These are phyloP conservation scores for Aureobasidium sp. DNA, from an alignment of 2,329 filamentous ascomycete species.

Conservation along the genomic window DNA sequence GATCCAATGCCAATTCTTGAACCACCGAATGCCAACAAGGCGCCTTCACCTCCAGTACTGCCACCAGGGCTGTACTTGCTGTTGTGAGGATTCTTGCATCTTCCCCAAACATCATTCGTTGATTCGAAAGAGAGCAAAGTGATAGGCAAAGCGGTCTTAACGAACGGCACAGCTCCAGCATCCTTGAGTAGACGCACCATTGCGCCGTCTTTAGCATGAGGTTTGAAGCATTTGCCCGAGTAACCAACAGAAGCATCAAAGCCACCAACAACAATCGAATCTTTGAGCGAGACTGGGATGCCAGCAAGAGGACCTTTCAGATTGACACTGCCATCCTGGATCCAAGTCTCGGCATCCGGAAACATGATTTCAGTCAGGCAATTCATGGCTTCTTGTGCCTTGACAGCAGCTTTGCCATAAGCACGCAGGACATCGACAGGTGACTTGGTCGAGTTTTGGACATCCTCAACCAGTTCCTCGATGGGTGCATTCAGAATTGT, in stretches of 20 bases:
- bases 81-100: slow-evolving; percentile 77
- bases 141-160: slow-evolving; percentile 85
- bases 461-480: slow-evolving; percentile 65
- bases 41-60: slow-evolving; percentile 77
- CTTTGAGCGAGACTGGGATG: slow-evolving; percentile 83
- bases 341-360: slow-evolving; percentile 67
- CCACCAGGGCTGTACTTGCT: slow-evolving; percentile 79
- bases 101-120: slow-evolving; percentile 74
- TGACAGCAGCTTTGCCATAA: slow-evolving; percentile 78
- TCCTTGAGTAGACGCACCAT: slow-evolving; percentile 73
- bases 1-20: slow-evolving; percentile 84
- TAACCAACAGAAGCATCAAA: slow-evolving; percentile 81
- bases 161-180: slow-evolving; percentile 79
- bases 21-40: slow-evolving; percentile 69
- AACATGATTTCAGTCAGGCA: slow-evolving; percentile 84
- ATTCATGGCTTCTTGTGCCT: slow-evolving; percentile 79
- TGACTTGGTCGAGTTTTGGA: slow-evolving; percentile 57
- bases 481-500: slow-evolving; percentile 65
- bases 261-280: slow-evolving; percentile 64
- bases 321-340: slow-evolving; percentile 51
- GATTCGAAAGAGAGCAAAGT: slow-evolving; percentile 83
- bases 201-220: slow-evolving; percentile 57
- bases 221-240: slow-evolving; percentile 62
- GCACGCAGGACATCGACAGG: slow-evolving; percentile 67
- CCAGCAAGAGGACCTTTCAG: slow-evolving; percentile 76